Evolutionary conservation across 371 early-diverging fungal species (phyloP), one percentile per base, ranked within the genome.

Genomic region (Mortierella sp.): DNA sequence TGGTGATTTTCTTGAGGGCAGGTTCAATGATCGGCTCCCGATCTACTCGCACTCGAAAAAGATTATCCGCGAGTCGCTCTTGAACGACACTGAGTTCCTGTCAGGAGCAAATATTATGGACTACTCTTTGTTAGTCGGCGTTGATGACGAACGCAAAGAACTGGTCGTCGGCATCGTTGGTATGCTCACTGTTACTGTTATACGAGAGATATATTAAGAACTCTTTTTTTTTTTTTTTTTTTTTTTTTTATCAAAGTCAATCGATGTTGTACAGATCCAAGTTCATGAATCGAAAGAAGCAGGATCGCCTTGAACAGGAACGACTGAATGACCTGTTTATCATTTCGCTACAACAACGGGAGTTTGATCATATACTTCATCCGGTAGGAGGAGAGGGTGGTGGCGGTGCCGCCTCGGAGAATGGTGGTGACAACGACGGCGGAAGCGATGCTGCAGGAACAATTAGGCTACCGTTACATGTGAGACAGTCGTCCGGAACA

Each of bases 91-190:
- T 3, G 82, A 92, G 41, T 97, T 97, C 71, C 71, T 97, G 61
- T 84, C 92, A 3, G 86, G 87, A 46, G 85, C 92, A 56, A 94
- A 95, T 59, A 94, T 97, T 28, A 96, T 97, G 96, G 97, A 97
- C 73, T 96, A 96, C 66, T 95, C 96, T 17, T 79, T 97, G 39
- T 81, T 97, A 7, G 92, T 95, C 2, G 97, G 96, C 4, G 89
- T 97, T 28, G 94, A 95, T 64, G 88, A 87, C 21, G 81, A 88
- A 31, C 86, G 80, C 27, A 86, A 90, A 44, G 94, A 97, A 72
- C 80, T 97, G 41, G 88, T 93, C n/a, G 91, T 94, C 14, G 97
- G 97, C 11, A 94, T 97, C 52, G 94, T 97, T 37, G 86, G 88
- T 85, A 81, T 62, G 80, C 48, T 44, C n/a, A n/a, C n/a, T n/a